Evolutionary conservation across 208 protist genomes (phyloP), one percentile per base, ranked within the genome.

Genomic region (Acanthamoeba lenticulata): DNA sequence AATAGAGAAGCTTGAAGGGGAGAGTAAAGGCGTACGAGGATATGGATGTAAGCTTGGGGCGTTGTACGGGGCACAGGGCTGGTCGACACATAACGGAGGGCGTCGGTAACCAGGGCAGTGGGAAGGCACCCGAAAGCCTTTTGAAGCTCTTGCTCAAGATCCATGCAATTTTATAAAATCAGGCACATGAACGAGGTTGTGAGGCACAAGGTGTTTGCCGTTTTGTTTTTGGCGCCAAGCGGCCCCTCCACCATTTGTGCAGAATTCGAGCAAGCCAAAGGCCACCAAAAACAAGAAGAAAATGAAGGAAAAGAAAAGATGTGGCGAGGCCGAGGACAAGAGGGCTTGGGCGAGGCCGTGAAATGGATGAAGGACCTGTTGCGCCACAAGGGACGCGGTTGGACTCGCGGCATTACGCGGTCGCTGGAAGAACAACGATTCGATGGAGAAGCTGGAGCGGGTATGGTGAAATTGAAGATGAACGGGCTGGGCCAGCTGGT

Each of bases 311-410:
- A 65, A 34, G n/a, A 7, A 0, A 34, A 67, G 60, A 67, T 67
- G 60, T 67, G 60, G 60, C 60, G 60, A n/a, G n/a, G n/a, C n/a
- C n/a, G n/a, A n/a, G 29, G n/a, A 67, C 60, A 67, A 67, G 60
- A 29, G 60, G 5, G 60, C n/a, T 19, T 24, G 11, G 60, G 60
- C 24, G 29, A 29, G 60, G n/a, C n/a, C n/a, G n/a, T n/a, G n/a
- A n/a, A 34, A 67, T 67, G 60, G 60, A 67, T 24, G 60, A 67
- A 19, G 60, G n/a, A 15, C 24, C n/a, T n/a, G n/a, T n/a, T 67
- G 29, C 60, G 60, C 9, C 60, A 29, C 60, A 67, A 67, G 60
- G 60, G 60, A 36, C 60, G 60, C 60, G 60, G 60, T 15, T 67
- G 60, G 60, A 36, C 60, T 7, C 60, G 60, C 60, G 60, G 60